Evolutionary conservation across 768 basidiomycete genomes (phyloP).

Genomic region (Phanerochaete sordida): DNA sequence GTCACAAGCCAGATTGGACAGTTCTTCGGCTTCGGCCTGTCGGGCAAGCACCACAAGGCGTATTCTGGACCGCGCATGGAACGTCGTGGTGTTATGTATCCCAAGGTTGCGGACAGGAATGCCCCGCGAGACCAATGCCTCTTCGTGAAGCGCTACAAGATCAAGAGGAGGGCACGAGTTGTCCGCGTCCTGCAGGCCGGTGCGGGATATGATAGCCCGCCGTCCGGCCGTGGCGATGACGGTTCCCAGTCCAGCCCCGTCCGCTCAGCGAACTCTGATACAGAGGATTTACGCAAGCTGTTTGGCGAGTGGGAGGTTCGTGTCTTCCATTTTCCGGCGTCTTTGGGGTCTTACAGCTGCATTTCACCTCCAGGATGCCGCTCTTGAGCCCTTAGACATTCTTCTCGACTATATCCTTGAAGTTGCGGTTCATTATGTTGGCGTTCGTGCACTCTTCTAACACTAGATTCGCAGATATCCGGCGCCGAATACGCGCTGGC

Average conservation of each 20-base stretch:
- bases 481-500: not conserved
- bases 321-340: too few relatives aligned
- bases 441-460: not conserved
- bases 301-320: not conserved
- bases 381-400: not conserved
- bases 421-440: not conserved
- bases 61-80: not conserved
- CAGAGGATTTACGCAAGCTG: not conserved
- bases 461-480: not conserved
- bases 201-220: not conserved
- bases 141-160: not conserved
- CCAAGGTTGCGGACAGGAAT: not conserved
- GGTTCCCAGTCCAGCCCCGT: not conserved
- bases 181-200: not conserved
- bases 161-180: not conserved
- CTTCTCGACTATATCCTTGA: not conserved
- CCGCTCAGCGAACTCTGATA: not conserved
- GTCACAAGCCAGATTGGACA: not conserved
- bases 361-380: not conserved
- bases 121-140: not conserved
- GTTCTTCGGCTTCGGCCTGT: not conserved
- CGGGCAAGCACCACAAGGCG: not conserved
- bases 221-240: not conserved
- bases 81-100: not conserved
- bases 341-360: too few relatives aligned